Evolutionary conservation across 306 rosid species (phyloP).

Genomic region (Notholithocarpus densiflorus): DNA sequence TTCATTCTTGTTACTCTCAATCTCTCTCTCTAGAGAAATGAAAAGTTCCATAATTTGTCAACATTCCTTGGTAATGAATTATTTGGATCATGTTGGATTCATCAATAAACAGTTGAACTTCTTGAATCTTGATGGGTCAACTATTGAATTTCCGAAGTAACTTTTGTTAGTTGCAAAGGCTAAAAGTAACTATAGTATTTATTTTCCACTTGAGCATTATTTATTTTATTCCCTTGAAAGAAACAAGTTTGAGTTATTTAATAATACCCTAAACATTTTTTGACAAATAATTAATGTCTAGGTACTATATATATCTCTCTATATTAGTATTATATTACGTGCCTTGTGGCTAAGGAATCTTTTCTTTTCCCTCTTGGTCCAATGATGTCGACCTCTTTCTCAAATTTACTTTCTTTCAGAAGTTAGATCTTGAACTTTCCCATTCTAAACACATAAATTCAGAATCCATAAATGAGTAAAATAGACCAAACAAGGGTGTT

Average conservation of each 20-base stretch:
- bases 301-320: neutral
- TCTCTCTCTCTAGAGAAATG: too few species aligned
- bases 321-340: neutral
- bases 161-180: neutral
- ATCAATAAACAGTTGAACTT: too few species aligned
- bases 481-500: too few species aligned
- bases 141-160: too few species aligned
- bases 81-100: too few species aligned
- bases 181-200: neutral
- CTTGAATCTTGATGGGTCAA: too few species aligned
- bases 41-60: too few species aligned
- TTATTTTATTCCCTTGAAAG: neutral
- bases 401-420: neutral
- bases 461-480: too few species aligned
- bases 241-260: neutral
- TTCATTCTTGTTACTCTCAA: too few species aligned
- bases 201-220: neutral
- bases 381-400: neutral
- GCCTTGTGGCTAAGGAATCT: neutral
- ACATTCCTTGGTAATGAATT: too few species aligned
- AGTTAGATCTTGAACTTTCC: neutral
- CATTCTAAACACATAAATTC: too few species aligned
- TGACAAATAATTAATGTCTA: neutral
- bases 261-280: neutral
- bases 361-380: neutral